Evolutionary conservation across 768 basidiomycete species (phyloP).

Genomic region (Mycena leptocephala): DNA sequence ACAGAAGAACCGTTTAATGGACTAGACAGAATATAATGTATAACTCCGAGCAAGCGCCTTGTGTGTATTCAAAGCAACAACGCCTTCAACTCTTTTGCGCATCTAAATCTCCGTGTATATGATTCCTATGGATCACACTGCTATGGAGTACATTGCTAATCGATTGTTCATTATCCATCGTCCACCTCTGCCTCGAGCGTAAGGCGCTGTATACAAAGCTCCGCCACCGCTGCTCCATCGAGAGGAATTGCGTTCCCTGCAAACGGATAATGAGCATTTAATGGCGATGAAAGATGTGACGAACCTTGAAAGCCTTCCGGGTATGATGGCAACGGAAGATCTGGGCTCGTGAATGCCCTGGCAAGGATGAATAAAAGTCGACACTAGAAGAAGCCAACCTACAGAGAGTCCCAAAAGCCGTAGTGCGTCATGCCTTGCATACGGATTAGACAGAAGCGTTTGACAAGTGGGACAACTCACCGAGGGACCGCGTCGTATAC

Average conservation of each 20-base stretch:
- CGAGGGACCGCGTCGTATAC: constrained; percentile 85
- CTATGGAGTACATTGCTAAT: neutral
- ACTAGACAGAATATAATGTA: constrained; percentile 3
- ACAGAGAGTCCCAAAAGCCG: constrained; percentile 90
- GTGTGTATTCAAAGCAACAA: no score
- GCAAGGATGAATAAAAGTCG: neutral
- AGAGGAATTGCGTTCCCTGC: constrained; percentile 86
- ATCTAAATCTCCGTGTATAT: neutral
- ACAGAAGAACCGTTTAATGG: constrained; percentile 66
- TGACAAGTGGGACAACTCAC: constrained; percentile 41
- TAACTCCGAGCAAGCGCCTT: no score
- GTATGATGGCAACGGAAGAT: constrained; percentile 79
- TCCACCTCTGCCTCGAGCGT: constrained; percentile 73
- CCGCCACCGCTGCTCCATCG: constrained; percentile 78
- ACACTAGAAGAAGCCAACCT: constrained; percentile 37
- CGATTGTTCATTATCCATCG: constrained; percentile 57
- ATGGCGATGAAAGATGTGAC: neutral
- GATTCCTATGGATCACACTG: neutral
- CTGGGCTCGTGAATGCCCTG: constrained; percentile 84
- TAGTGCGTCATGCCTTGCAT: constrained; percentile 75
- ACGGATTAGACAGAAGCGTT: neutral
- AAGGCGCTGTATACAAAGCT: constrained; percentile 72
- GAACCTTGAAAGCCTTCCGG: constrained; percentile 85
- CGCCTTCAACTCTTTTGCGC: neutral
- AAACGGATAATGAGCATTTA: neutral